These are phyloP conservation scores for Boletus mariae DNA, from an alignment of 1,284 basidiomycete species.

Conservation along the genomic window DNA sequence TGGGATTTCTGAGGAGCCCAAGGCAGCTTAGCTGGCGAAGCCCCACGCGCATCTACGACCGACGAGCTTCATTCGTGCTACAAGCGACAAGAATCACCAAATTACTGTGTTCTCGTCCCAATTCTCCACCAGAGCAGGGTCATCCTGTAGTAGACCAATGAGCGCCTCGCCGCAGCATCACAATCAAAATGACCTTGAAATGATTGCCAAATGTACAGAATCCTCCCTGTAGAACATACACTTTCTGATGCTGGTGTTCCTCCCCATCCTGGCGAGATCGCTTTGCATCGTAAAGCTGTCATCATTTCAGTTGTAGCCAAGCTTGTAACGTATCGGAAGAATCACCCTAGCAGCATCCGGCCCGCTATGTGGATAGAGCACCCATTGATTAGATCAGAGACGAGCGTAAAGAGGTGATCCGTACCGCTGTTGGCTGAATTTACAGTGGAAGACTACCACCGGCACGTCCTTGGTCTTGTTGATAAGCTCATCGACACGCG, in stretches of 20 bases:
- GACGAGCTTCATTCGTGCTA: not conserved
- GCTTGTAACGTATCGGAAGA: not conserved
- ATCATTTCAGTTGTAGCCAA: not conserved
- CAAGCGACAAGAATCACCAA: slow-evolving; percentile 19
- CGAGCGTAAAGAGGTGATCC: slow-evolving; percentile 23
- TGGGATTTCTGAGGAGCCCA: slow-evolving; percentile 11
- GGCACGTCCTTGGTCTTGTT: slow-evolving; percentile 58
- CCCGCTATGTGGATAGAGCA: slow-evolving; percentile 43
- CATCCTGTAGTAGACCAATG: slow-evolving; percentile 42
- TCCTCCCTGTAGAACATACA: slow-evolving; percentile 64
- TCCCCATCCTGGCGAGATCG: slow-evolving; percentile 39
- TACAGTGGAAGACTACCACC: slow-evolving; percentile 71
- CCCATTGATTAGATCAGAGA: slow-evolving; percentile 3
- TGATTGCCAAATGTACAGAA: slow-evolving; percentile 67
- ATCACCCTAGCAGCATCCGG: slow-evolving; percentile 68
- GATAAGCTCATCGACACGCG: slow-evolving; percentile 55
- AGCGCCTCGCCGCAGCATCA: not conserved
- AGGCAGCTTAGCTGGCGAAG: not conserved
- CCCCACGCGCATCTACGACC: no score
- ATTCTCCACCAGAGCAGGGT: slow-evolving; percentile 68
- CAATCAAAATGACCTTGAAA: slow-evolving; percentile 48
- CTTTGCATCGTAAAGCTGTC: slow-evolving; percentile 65
- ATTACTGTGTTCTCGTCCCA: slow-evolving; percentile 51
- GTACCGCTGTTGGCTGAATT: slow-evolving; percentile 69
- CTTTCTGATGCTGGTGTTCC: slow-evolving; percentile 45